Evolutionary conservation across 2,329 filamentous ascomycete genomes (phyloP).

Genomic region (Hypoxylon sp.): DNA sequence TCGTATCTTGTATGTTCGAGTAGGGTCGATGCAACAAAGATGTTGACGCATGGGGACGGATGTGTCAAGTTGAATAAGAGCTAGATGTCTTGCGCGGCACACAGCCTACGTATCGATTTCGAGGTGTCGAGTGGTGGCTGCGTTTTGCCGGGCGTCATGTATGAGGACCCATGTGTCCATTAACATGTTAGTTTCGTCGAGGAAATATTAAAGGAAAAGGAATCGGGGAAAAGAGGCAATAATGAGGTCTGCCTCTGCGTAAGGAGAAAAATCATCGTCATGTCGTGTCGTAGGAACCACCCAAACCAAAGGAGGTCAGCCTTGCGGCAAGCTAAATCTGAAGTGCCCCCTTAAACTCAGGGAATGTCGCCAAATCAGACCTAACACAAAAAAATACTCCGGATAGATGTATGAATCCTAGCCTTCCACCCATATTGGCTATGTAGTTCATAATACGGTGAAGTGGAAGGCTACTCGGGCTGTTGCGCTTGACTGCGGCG

Average conservation of each 20-base stretch:
- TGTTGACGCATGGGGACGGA: constrained; percentile 42
- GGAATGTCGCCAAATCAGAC: constrained; percentile 62
- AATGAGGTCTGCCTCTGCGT: constrained; percentile 44
- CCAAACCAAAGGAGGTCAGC: constrained; percentile 62
- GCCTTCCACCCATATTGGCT: constrained; percentile 45
- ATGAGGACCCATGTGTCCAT: constrained; percentile 42
- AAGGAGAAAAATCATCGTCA: constrained; percentile 53
- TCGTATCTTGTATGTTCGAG: constrained; percentile 33
- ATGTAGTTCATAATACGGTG: constrained; percentile 36
- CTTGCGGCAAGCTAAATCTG: constrained; percentile 74
- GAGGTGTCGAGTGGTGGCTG: constrained; percentile 30
- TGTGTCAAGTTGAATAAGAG: constrained; percentile 41
- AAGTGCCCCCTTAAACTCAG: constrained; percentile 59
- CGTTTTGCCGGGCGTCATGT: constrained; percentile 38
- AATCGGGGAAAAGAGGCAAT: constrained; percentile 41
- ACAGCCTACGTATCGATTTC: constrained; percentile 30
- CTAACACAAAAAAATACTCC: constrained; percentile 57
- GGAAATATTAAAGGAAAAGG: constrained; percentile 48
- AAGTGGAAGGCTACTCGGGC: constrained; percentile 58
- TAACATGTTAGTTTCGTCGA: constrained; percentile 39
- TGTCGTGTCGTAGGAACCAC: constrained; percentile 59
- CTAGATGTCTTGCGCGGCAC: constrained; percentile 34
- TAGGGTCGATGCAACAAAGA: constrained; percentile 39
- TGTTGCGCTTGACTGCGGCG: constrained; percentile 84
- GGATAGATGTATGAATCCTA: constrained; percentile 51